A percentile compares a stretch with the other conserved stretches of the same genome.
Evolutionary conservation across 768 basidiomycete species (phyloP).

Genomic region (Tremella mesenterica): DNA sequence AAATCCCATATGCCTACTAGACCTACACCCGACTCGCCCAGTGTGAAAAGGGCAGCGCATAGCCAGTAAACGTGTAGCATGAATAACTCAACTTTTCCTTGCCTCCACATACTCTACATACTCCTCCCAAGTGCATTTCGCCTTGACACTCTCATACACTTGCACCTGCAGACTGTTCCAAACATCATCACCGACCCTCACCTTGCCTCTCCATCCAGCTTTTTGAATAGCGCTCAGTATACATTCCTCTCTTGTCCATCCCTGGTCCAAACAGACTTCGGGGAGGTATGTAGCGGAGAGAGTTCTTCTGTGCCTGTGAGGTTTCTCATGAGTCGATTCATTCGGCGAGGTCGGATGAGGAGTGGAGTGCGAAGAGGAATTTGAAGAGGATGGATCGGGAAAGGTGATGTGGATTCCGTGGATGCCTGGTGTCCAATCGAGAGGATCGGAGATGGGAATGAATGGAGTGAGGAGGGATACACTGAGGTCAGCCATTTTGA

Average conservation of each 20-base stretch:
- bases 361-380: conserved; percentile 25
- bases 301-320: conserved; percentile 52
- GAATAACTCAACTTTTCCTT: no score
- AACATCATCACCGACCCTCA: conserved; percentile 30
- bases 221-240: conserved; percentile 86
- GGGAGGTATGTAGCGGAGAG: conserved; percentile 88
- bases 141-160: conserved; percentile 40
- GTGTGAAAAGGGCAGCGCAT: no score
- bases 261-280: conserved; percentile 83
- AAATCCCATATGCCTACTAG: no score
- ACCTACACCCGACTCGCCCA: no score
- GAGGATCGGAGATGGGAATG: conserved; percentile 69
- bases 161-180: conserved; percentile 34
- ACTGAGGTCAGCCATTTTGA: conserved; percentile 48
- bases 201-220: conserved; percentile 56
- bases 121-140: conserved; percentile 22
- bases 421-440: conserved; percentile 85
- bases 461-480: conserved; percentile 90
- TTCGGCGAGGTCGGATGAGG: neutral
- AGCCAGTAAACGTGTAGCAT: no score
- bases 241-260: conserved; percentile 85
- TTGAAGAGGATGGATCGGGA: conserved; percentile 44
- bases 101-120: conserved; percentile 3
- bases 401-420: conserved; percentile 90
- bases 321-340: conserved; percentile 48